These are phyloP conservation scores for Salvia hispanica DNA, from an alignment of 257 asterid genomes.

Conservation along the genomic window DNA sequence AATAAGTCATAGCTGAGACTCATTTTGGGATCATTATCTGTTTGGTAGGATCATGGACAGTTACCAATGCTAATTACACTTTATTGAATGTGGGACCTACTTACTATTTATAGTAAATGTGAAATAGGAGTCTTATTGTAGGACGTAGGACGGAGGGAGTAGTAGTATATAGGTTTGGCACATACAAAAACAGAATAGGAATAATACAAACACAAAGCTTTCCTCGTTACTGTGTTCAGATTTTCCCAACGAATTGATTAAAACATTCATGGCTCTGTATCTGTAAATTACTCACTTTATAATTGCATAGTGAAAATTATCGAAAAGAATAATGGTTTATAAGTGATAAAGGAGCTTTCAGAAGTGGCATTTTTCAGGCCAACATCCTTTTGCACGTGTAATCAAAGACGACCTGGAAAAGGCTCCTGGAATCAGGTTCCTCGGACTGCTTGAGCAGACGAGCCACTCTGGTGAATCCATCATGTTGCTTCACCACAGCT, in stretches of 20 bases:
- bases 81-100: no score
- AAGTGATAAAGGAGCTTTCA: background rate
- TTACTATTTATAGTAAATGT: no score
- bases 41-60: no score
- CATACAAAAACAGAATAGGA: background rate
- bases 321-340: slow-evolving; percentile 20
- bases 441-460: slow-evolving; percentile 66
- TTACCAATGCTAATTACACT: no score
- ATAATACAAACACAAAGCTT: no score
- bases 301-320: background rate
- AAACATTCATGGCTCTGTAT: background rate
- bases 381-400: slow-evolving; percentile 75
- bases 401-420: slow-evolving; percentile 73
- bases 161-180: background rate
- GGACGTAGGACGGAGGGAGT: no score
- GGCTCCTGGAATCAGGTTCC: slow-evolving; percentile 66
- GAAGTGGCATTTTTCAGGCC: slow-evolving; percentile 30
- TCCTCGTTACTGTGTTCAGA: background rate
- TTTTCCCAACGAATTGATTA: background rate
- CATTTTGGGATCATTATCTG: no score
- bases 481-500: slow-evolving; percentile 62
- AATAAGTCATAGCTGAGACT: no score
- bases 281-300: slow-evolving; percentile 12
- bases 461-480: slow-evolving; percentile 76
- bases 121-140: no score